Base-by-base conservation (phyloP, 164 flowering plant genomes). In the Brasenia schreberi region DNA sequence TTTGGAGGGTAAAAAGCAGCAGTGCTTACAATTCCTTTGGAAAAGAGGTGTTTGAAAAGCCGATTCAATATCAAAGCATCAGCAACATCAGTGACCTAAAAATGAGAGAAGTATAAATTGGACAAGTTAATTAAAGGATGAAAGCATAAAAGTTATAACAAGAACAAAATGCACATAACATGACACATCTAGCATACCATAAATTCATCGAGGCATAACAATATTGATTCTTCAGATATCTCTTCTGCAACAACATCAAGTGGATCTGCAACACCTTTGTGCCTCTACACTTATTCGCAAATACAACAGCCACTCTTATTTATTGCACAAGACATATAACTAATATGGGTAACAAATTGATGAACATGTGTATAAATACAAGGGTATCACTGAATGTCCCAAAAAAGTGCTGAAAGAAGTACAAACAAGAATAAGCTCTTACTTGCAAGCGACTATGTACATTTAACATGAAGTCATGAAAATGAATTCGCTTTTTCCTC, bases 241-340 rank as follows among this genome's bases (percentile, higher is more conserved):
- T 91, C 99, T 63, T 82, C 87, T 4, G 99, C 99, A 56, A 95
- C 99, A 75, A 89, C 90, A 81, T 95, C 99, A 65, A 95, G 90
- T 42, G 99, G 99, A 82, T 95, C 99, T 68, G 87, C 65, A 61
- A 95, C 86, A 63, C 99, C 99, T 74, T 77, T 84, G 74, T 95
- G 99, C 77, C 70, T 88, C 97, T 95, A 85, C 76, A 78, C 67
- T 72, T 23, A 65, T 23, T 69, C 18, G 65, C 42, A 74, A 42
- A 39, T 43, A 43, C n/a, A 23, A 23, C 16, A 70, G 53, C 7
- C 12, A 49, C 12, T 49, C 56, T 49, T 14, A 5, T 14, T 9
- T 49, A 49, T 9, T 49, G 56, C 4, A 33, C 39, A 33, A 33
- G 39, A 33, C 4, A 33, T 33, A 2, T 33, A 33, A 33, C 39